Evolutionary conservation across 2,329 filamentous ascomycete species (phyloP), one percentile per base, ranked within the genome.

Genomic region (Mycosphaerella arachidis): DNA sequence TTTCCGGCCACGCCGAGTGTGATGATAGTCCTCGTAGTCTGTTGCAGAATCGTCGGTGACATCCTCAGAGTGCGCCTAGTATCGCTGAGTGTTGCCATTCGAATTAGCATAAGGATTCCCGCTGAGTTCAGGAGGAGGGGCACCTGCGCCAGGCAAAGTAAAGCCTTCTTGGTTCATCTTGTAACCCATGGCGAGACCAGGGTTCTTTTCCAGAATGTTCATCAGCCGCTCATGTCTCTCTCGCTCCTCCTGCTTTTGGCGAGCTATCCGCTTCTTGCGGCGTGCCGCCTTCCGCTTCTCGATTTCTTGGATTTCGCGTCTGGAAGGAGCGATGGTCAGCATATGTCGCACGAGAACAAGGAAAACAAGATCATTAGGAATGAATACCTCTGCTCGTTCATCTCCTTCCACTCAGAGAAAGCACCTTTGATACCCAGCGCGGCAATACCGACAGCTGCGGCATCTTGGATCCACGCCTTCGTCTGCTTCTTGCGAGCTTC

Each of bases 381-480:
- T 43, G 81, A 79, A 65, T 82, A 80, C 61, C 83, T 79, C 71
- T 86, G 80, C 72, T 86, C 81, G 60, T 84, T 83, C 74, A 85
- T 84, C 70, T 88, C 84, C 73, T 87, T 86, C 84, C 86, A 88
- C 72, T 88, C 85, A 5, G 78, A 80, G 68, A 85, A 80, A 13
- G 86, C 86, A 54, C 83, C 82, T 72, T 87, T 88, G 76, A 89
- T 85, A 72, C 86, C 86, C 57, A 88, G 77, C 27, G 84, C 85
- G 31, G 86, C 85, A 66, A 89, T 84, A 63, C 86, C 86, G 33
- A 89, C 78, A 64, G 83, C 85, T n/a, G 86, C 84, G 31, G 80
- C 83, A 73, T 89, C 86, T 70, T 85, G 81, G 46, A 87, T 73
- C 74, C 84, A 83, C 57, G 84, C 84, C 72, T 87, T 88, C 43